Evolutionary conservation across 768 basidiomycete species (phyloP).

Genomic region (Mycena vitilis): DNA sequence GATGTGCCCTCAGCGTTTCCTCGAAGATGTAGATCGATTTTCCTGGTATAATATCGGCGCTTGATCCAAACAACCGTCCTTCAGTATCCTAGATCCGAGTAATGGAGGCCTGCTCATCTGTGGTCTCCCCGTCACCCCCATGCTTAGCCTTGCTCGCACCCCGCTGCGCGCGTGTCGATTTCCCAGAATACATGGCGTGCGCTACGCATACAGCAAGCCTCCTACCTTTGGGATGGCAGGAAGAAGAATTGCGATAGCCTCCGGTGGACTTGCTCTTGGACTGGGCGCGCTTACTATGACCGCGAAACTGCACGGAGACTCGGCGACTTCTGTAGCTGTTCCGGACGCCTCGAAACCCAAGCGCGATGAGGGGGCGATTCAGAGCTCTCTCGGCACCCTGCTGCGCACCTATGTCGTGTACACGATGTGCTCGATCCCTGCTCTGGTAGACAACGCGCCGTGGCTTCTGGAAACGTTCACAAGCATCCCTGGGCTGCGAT

Average conservation of each 20-base stretch:
- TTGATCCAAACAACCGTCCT: too few species aligned
- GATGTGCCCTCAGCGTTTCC: too few species aligned
- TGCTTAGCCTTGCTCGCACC: slow-evolving; percentile 15
- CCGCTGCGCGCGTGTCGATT: background rate
- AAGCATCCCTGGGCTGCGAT: slow-evolving; percentile 68
- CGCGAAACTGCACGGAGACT: slow-evolving; percentile 28
- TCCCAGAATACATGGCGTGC: slow-evolving; percentile 14
- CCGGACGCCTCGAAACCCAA: slow-evolving; percentile 8
- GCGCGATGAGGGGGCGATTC: slow-evolving; percentile 19
- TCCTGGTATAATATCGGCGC: too few species aligned
- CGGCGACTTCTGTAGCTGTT: slow-evolving; percentile 14
- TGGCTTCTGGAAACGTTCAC: slow-evolving; percentile 65
- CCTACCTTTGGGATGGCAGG: background rate
- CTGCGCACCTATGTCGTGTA: slow-evolving; percentile 86
- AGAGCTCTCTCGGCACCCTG: slow-evolving; percentile 52
- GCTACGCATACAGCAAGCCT: slow-evolving; percentile 26
- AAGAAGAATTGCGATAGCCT: slow-evolving; percentile 16
- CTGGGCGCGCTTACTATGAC: slow-evolving; percentile 20
- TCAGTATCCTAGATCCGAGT: too few species aligned
- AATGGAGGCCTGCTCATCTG: too few species aligned
- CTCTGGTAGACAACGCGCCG: slow-evolving; percentile 82
- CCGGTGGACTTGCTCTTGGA: slow-evolving; percentile 30
- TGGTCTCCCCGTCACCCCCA: background rate
- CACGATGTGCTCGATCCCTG: slow-evolving; percentile 80
- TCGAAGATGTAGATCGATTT: too few species aligned